Evolutionary conservation across 1,284 basidiomycete genomes (phyloP).

Genomic region (Apiotrichum gamsii): DNA sequence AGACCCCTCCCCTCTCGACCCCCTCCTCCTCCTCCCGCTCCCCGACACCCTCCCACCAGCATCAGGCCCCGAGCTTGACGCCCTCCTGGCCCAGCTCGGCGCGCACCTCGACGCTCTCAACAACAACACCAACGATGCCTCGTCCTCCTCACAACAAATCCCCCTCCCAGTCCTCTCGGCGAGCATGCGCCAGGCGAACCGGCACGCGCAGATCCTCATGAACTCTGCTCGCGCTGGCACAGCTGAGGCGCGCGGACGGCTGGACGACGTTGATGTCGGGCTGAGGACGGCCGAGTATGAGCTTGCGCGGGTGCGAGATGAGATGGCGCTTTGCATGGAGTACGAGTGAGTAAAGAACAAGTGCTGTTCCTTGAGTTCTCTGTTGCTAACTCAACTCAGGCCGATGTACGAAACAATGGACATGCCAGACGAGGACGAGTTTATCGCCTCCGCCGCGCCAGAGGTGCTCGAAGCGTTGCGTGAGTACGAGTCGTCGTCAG

Average conservation of each 20-base stretch:
- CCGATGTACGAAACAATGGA: conserved; percentile 30
- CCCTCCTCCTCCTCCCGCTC: conserved; percentile 35
- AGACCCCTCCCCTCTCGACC: conserved; percentile 32
- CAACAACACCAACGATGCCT: neutral
- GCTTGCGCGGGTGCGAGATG: conserved; percentile 32
- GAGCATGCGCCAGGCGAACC: conserved; percentile 27
- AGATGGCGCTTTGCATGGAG: conserved; percentile 35
- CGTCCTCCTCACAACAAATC: neutral
- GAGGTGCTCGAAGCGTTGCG: conserved; percentile 23
- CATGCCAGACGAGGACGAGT: conserved; percentile 21
- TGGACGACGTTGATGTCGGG: conserved; percentile 34
- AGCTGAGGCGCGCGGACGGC: conserved; percentile 24
- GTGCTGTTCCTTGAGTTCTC: neutral
- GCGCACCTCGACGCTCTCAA: conserved; percentile 13
- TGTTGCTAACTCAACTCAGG: conserved; percentile 13
- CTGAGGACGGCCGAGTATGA: conserved; percentile 39
- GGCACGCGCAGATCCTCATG: conserved; percentile 27
- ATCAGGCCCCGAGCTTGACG: conserved; percentile 9
- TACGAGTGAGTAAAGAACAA: conserved; percentile 28
- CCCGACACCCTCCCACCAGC: conserved; percentile 23
- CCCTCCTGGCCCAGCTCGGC: conserved; percentile 20
- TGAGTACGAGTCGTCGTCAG: conserved; percentile 17
- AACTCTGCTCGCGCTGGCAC: conserved; percentile 31
- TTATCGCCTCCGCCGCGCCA: conserved; percentile 14
- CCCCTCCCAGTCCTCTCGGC: conserved; percentile 23